Percentiles rank a stretch among this genome's conserved stretches.
Conservation (phyloP, 352 stramenopile genomes). For the Phytopythium mirpurense region DNA sequence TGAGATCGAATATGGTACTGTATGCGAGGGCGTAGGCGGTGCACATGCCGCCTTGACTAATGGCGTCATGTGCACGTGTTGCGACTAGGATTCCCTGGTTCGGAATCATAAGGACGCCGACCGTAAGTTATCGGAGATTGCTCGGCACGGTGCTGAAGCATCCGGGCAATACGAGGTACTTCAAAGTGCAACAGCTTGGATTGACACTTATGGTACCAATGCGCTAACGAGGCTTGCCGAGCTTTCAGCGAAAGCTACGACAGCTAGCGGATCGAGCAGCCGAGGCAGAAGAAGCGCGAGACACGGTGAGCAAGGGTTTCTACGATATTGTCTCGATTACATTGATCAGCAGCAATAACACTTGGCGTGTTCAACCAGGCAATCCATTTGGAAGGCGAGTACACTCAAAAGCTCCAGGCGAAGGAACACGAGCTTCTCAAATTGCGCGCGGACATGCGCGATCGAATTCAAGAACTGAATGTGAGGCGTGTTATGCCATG, state of each 20-base stretch:
- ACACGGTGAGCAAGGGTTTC: conserved; percentile 28
- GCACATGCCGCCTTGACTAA: neutral
- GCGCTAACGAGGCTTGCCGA: neutral
- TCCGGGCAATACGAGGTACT: conserved; percentile 3
- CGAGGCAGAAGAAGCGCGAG: conserved; percentile 50
- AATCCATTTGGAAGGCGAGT: conserved; percentile 41
- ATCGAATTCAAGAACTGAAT: conserved; percentile 47
- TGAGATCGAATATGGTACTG: conserved; percentile 44
- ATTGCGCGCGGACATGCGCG: conserved; percentile 39
- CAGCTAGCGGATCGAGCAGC: conserved; percentile 38
- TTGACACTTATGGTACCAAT: too few relatives aligned
- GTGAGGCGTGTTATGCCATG: conserved; percentile 10
- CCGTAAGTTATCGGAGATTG: conserved; percentile 31
- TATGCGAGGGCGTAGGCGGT: neutral
- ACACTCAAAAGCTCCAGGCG: conserved; percentile 29
- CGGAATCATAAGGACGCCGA: conserved; percentile 53
- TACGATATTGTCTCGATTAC: neutral
- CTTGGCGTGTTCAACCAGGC: conserved; percentile 11
- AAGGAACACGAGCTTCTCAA: conserved; percentile 54
- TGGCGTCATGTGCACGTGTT: too few relatives aligned
- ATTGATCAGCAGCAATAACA: neutral
- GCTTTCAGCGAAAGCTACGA: conserved; percentile 37
- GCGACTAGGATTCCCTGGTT: conserved; percentile 25
- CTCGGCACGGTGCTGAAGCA: neutral
- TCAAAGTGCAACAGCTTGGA: neutral